Conservation (phyloP, 139 green algal species). For the Chlorella vulgaris region DNA sequence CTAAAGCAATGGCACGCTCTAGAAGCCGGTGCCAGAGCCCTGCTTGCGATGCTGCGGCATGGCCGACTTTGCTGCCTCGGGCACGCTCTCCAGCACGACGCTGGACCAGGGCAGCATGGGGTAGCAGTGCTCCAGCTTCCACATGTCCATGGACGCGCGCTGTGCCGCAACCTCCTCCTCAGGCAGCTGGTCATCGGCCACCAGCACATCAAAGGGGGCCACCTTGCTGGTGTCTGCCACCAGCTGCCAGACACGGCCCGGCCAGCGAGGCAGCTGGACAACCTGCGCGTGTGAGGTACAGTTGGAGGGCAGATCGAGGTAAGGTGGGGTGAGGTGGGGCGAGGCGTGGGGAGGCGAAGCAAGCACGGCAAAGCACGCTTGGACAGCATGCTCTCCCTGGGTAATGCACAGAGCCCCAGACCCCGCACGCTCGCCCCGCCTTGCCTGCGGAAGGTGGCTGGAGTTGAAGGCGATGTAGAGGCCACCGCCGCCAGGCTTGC, state of each 20-base stretch:
- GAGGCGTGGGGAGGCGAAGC: background rate
- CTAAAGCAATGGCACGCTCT: no score
- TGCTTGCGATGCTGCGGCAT: slow-evolving; percentile 24
- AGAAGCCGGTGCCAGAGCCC: no score
- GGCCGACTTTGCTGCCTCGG: background rate
- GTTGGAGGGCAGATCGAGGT: no score
- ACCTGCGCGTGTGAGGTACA: slow-evolving; percentile 9
- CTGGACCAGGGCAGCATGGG: slow-evolving; percentile 82
- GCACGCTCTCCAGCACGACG: slow-evolving; percentile 74
- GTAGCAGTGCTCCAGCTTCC: slow-evolving; percentile 69
- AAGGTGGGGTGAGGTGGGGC: no score
- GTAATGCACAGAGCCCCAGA: no score
- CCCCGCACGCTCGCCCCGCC: background rate
- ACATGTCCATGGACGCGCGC: slow-evolving; percentile 57
- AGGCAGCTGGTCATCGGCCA: slow-evolving; percentile 61
- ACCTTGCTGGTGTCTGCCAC: slow-evolving; percentile 82
- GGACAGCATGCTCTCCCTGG: no score
- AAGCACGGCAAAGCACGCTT: background rate
- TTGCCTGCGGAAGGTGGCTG: slow-evolving; percentile 42
- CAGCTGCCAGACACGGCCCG: slow-evolving; percentile 66
- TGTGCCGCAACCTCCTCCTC: slow-evolving; percentile 43
- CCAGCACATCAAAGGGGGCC: slow-evolving; percentile 83
- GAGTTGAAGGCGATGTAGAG: slow-evolving; percentile 80
- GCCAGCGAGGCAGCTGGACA: slow-evolving; percentile 68
- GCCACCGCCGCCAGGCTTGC: slow-evolving; percentile 38